phyloP scores from a whole-genome alignment of 495 filamentous ascomycete species.

The Bryoglossum gracile region DNA sequence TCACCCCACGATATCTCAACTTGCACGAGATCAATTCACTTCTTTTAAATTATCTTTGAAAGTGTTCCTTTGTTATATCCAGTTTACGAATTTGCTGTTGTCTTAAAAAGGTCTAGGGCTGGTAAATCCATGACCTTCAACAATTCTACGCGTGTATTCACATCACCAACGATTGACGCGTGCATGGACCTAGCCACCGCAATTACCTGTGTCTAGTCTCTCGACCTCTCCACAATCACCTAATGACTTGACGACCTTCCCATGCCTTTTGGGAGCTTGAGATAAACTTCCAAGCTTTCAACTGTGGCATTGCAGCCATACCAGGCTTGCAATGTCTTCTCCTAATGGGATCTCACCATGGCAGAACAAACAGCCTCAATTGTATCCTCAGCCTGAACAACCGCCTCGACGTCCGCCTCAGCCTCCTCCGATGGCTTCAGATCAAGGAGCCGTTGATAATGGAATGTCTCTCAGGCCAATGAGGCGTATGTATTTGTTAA shows the following conservation, averaged over 20 bases:
- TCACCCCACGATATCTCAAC: too few species aligned
- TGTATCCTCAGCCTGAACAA: too few species aligned
- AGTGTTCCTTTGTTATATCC: too few species aligned
- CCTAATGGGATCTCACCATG: constrained; percentile 6
- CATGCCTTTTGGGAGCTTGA: constrained; percentile 9
- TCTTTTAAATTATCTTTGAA: too few species aligned
- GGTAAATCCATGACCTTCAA: too few species aligned
- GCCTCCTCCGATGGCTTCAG: not conserved
- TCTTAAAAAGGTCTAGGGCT: too few species aligned
- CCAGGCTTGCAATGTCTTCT: constrained; percentile 21
- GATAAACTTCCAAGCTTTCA: not conserved
- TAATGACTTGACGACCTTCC: constrained; percentile 17
- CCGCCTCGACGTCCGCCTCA: not conserved
- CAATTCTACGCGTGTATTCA: too few species aligned
- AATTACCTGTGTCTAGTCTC: constrained; percentile 6
- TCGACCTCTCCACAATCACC: not conserved
- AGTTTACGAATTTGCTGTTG: too few species aligned
- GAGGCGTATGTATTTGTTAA: constrained; percentile 36
- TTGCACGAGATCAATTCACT: too few species aligned
- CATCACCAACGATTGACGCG: too few species aligned
- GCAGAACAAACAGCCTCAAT: constrained; percentile 6
- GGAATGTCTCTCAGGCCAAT: constrained; percentile 42
- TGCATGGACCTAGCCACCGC: constrained; percentile 14
- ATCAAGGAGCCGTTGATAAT: constrained; percentile 29
- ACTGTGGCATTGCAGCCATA: constrained; percentile 15